Base-by-base conservation (phyloP, 2,329 filamentous ascomycete genomes). In the Diplodia corticola region DNA sequence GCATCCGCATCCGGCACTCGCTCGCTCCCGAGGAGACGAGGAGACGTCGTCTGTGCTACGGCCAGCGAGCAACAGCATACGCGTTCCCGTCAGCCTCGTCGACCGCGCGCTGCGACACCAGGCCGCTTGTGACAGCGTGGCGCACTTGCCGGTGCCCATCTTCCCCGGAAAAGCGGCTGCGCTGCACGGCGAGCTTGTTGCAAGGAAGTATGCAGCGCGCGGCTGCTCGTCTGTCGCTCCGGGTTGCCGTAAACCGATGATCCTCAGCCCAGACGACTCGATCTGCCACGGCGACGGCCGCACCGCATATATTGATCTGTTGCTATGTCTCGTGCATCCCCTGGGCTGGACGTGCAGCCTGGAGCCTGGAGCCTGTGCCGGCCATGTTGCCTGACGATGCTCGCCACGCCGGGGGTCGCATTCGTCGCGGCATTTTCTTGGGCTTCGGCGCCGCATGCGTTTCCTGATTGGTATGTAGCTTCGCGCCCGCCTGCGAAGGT, bases 21-120 rank as follows among this genome's bases (percentile, higher is more conserved):
- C 57, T 61, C 57, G 44, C 57, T 61, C 57, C 57, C 57, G 57
- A 61, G n/a, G n/a, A n/a, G n/a, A n/a, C n/a, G n/a, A n/a, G n/a
- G n/a, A 33, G 33, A 35, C 33, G 44, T 24, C 33, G 53, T 40
- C 53, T 30, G 53, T 24, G 26, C 37, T 55, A 30, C 28, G 50
- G 6, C 22, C 53, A 35, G 30, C 55, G 55, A 60, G 55, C 48
- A 48, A 12, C 55, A 33, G 55, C 40, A 7, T 24, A 48, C 55
- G 55, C 55, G 46, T 48, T 60, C 40, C 48, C 55, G 48, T 60
- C 55, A 60, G 55, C 55, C 55, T 60, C 55, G 10, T 30, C 33
- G 15, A 40, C 37, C 3, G 37, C 54, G 15, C 35, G 54, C 37
- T 48, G 54, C 54, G 28, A 46, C 35, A 46, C 10, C 33, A 22